Conservation (phyloP, 2,329 filamentous ascomycete genomes). For the Coniosporium tulheliwenetii region DNA sequence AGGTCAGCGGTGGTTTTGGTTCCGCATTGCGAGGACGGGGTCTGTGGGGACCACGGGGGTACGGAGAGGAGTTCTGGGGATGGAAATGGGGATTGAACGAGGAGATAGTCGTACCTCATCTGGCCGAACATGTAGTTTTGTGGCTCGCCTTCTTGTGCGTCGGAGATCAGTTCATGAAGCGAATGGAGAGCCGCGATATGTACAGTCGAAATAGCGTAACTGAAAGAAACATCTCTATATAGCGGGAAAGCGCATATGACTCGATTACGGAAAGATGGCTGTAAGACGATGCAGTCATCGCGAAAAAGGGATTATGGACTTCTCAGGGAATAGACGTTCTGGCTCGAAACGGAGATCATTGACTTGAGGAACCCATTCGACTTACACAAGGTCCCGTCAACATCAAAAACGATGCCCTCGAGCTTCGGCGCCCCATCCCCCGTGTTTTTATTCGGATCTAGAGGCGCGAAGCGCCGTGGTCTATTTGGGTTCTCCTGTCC, state of each 20-base stretch:
- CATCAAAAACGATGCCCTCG: conserved; percentile 65
- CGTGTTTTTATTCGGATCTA: not conserved
- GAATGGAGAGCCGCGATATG: too few species aligned
- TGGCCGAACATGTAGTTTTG: conserved; percentile 92
- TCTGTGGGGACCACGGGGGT: not conserved
- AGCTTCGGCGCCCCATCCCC: conserved; percentile 24
- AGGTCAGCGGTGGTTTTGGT: too few species aligned
- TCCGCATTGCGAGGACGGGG: not conserved
- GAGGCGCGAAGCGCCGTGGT: not conserved
- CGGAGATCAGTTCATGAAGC: conserved; percentile 1
- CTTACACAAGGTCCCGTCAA: conserved; percentile 87
- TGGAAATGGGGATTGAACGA: not conserved
- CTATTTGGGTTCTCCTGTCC: not conserved
- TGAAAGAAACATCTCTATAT: too few species aligned
- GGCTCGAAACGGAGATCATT: too few species aligned
- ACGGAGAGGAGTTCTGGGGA: not conserved
- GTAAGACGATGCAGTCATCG: too few species aligned
- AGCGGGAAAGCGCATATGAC: too few species aligned
- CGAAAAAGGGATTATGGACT: too few species aligned
- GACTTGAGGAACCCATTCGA: conserved; percentile 5
- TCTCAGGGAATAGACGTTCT: too few species aligned
- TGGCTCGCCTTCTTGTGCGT: conserved; percentile 46
- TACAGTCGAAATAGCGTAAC: too few species aligned
- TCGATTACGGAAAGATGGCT: too few species aligned
- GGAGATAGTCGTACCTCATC: conserved; percentile 46